Evolutionary conservation across 164 flowering plant genomes (phyloP).

Genomic region (Paratinospora sagittata): DNA sequence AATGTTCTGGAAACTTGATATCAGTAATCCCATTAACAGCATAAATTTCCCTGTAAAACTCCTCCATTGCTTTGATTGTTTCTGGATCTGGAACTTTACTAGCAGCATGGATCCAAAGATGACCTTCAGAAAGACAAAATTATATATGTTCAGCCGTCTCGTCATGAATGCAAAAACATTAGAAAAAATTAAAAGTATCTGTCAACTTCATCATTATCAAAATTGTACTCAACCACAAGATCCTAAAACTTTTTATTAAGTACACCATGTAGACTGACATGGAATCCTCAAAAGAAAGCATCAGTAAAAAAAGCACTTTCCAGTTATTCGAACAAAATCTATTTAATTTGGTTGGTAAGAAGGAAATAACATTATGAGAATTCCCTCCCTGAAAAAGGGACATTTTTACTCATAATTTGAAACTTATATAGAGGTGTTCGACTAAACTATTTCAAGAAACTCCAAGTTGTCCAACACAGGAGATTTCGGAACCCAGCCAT

Average conservation of each 20-base stretch:
- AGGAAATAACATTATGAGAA: too few relatives aligned
- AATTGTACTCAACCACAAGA: neutral
- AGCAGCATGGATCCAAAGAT: slow-evolving; percentile 99
- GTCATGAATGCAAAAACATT: neutral
- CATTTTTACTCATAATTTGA: neutral
- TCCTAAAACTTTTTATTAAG: neutral
- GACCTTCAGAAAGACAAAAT: slow-evolving; percentile 46
- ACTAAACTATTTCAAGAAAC: neutral
- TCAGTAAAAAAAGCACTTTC: neutral
- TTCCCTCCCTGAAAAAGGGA: neutral
- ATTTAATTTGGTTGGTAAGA: neutral
- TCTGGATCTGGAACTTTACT: slow-evolving; percentile 75
- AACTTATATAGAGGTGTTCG: neutral
- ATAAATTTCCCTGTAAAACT: slow-evolving; percentile 82
- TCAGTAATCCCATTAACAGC: slow-evolving; percentile 79
- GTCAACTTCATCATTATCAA: neutral
- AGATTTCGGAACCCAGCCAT: neutral
- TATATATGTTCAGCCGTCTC: slow-evolving; percentile 1
- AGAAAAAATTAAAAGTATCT: neutral
- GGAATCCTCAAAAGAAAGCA: neutral
- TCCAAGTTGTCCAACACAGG: neutral
- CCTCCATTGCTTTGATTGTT: slow-evolving; percentile 93
- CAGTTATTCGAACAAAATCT: neutral
- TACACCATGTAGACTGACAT: neutral
- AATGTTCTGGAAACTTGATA: slow-evolving; percentile 79